phyloP scores from a whole-genome alignment of 2,329 filamentous ascomycete species.

The Orbilia quercus region DNA sequence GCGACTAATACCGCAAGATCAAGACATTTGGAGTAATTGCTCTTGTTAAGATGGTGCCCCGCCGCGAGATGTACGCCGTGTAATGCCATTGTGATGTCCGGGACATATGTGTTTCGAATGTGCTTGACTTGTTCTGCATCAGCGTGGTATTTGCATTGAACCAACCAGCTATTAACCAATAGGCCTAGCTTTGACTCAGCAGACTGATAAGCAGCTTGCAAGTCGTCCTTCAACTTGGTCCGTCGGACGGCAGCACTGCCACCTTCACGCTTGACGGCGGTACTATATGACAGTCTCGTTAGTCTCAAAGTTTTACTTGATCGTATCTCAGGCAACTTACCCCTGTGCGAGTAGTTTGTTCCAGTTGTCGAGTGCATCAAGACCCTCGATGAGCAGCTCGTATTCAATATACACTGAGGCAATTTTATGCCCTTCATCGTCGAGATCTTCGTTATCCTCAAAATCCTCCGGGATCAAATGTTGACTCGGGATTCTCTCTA shows the following conservation, averaged over 20 bases:
- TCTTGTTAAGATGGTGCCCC: constrained; percentile 77
- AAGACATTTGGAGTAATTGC: constrained; percentile 85
- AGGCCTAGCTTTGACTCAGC: constrained; percentile 51
- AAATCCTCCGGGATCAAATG: constrained; percentile 65
- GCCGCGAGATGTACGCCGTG: constrained; percentile 82
- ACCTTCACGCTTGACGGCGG: constrained; percentile 48
- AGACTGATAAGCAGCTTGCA: constrained; percentile 54
- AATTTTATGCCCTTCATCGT: constrained; percentile 43
- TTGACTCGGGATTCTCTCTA: constrained; percentile 67
- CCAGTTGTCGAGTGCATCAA: constrained; percentile 59
- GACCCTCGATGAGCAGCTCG: constrained; percentile 58
- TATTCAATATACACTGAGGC: constrained; percentile 58
- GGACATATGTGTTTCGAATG: constrained; percentile 82
- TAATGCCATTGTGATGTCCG: constrained; percentile 86
- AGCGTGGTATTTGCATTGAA: constrained; percentile 62
- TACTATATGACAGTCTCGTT: constrained; percentile 27
- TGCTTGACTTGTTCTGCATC: constrained; percentile 72
- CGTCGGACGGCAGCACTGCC: constrained; percentile 30
- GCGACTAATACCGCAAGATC: constrained; percentile 82
- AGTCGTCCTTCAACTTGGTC: constrained; percentile 53
- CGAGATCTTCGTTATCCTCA: constrained; percentile 58
- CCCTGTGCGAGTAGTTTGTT: constrained; percentile 41
- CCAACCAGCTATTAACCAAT: constrained; percentile 59
- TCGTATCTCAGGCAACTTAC: constrained; percentile 10
- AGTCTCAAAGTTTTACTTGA: not conserved